phyloP scores from a whole-genome alignment of 1,139 yeast genomes.

The Hemisphaericaspora lyxosophila region DNA sequence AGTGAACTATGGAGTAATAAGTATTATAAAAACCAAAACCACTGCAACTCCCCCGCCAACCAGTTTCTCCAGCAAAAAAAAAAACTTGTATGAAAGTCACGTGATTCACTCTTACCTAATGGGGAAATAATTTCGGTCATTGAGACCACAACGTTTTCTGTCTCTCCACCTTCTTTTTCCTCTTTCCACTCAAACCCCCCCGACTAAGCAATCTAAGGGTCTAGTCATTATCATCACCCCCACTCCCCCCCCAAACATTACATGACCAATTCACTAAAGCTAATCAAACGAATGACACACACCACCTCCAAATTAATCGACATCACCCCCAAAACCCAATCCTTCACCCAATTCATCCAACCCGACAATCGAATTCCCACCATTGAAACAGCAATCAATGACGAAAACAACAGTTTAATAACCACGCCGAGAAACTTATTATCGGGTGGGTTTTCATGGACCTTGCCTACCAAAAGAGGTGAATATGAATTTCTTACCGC shows the following conservation, averaged over 20 bases:
- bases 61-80: too few species aligned
- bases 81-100: too few species aligned
- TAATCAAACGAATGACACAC: constrained; percentile 11
- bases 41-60: too few species aligned
- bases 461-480: constrained; percentile 61
- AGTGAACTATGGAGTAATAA: too few species aligned
- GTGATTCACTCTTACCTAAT: too few species aligned
- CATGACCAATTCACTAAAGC: constrained; percentile 3
- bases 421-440: constrained; percentile 59
- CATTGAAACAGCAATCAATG: constrained; percentile 46
- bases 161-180: too few species aligned
- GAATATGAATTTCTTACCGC: constrained; percentile 56
- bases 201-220: too few species aligned
- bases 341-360: constrained; percentile 50
- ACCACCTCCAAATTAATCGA: constrained; percentile 20
- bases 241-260: too few species aligned
- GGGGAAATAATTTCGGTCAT: too few species aligned
- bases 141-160: too few species aligned
- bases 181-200: too few species aligned
- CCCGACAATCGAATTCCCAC: constrained; percentile 65
- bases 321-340: constrained; percentile 43
- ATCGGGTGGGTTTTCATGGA: constrained; percentile 70
- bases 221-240: not conserved
- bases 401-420: constrained; percentile 32
- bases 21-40: too few species aligned